phyloP scores from a whole-genome alignment of 257 asterid species.

The Mentha longifolia region DNA sequence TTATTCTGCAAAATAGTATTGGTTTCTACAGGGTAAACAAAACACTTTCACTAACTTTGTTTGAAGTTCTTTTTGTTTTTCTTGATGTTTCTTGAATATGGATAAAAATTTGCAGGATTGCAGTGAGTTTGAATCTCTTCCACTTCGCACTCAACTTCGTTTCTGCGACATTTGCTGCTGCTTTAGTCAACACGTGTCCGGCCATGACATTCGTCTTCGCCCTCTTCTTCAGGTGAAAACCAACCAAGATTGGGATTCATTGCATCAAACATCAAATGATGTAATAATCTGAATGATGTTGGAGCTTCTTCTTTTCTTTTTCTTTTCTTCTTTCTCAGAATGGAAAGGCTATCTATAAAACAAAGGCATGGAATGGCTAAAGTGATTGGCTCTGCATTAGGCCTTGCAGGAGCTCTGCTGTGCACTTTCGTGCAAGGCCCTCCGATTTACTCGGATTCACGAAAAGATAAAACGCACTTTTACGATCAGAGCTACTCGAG shows the following conservation, averaged over 20 bases:
- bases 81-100: not conserved
- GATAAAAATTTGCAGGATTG: conserved; percentile 35
- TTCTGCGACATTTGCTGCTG: conserved; percentile 49
- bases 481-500: conserved; percentile 23
- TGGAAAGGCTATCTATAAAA: conserved; percentile 35
- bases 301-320: not conserved
- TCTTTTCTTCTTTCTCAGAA: not conserved
- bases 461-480: not conserved
- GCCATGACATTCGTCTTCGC: conserved; percentile 28
- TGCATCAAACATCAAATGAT: not conserved
- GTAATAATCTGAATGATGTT: not conserved
- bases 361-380: conserved; percentile 37
- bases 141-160: conserved; percentile 41
- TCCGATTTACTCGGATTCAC: conserved; percentile 6
- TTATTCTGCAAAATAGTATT: conserved; percentile 15
- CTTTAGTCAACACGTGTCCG: conserved; percentile 36
- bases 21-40: conserved; percentile 20
- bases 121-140: conserved; percentile 45
- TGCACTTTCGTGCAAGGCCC: conserved; percentile 39
- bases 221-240: conserved; percentile 25
- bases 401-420: conserved; percentile 37
- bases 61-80: not conserved
- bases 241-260: not conserved
- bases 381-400: conserved; percentile 34
- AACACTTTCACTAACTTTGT: not conserved